phyloP scores from a whole-genome alignment of 176 grass and related monocot genomes.

The Saccharum spontaneum region DNA sequence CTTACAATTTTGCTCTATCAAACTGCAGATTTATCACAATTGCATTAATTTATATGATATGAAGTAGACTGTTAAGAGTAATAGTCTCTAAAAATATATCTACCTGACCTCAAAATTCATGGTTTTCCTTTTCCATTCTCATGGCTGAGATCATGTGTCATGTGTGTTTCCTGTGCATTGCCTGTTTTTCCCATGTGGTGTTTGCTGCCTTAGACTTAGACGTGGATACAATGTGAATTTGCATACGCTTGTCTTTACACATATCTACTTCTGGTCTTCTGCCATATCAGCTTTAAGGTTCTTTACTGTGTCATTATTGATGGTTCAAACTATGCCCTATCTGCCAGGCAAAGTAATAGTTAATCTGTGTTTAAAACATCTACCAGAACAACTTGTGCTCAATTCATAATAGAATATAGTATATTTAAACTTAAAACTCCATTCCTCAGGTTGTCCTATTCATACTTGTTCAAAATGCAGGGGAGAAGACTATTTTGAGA shows the following conservation, averaged over 20 bases:
- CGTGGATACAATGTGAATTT: neutral
- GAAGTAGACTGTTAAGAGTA: neutral
- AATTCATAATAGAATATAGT: neutral
- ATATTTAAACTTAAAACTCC: neutral
- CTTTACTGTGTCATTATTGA: neutral
- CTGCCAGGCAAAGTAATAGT: neutral
- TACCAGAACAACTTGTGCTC: neutral
- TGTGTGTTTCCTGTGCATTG: neutral
- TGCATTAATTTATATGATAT: neutral
- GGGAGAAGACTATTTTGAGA: neutral
- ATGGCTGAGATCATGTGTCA: neutral
- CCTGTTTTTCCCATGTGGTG: neutral
- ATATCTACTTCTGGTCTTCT: neutral
- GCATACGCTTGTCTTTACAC: neutral
- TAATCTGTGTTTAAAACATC: neutral
- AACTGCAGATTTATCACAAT: neutral
- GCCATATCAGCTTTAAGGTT: neutral
- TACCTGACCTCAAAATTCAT: neutral
- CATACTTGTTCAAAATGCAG: neutral
- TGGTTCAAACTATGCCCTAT: neutral
- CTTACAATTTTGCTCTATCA: neutral
- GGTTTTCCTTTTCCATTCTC: neutral
- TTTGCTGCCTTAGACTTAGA: neutral
- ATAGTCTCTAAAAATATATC: neutral
- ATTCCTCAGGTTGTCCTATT: neutral